Conservation (phyloP, 1,284 basidiomycete species). For the Crepidotus sp. region DNA sequence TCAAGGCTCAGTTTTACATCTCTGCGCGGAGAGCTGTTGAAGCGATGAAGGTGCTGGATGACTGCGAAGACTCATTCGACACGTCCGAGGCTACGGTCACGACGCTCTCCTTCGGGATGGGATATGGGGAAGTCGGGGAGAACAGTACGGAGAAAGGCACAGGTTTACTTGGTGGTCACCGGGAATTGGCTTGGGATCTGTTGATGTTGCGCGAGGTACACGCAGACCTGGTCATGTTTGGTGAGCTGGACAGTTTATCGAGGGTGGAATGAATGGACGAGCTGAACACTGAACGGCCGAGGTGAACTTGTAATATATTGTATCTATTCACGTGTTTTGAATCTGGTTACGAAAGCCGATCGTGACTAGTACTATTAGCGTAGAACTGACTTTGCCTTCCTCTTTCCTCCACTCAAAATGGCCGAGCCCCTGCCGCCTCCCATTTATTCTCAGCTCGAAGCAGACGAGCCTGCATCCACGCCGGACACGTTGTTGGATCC, state of each 20-base stretch:
- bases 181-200: conserved; percentile 60
- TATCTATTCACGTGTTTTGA: conserved; percentile 18
- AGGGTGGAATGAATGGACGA: conserved; percentile 42
- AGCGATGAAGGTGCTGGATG: conserved; percentile 78
- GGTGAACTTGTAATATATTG: conserved; percentile 3
- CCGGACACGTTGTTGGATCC: conserved; percentile 22
- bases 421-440: conserved; percentile 35
- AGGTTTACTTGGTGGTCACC: conserved; percentile 67
- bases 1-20: conserved; percentile 48
- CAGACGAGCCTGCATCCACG: conserved; percentile 11
- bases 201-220: conserved; percentile 54
- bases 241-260: conserved; percentile 67
- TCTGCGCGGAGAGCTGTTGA: conserved; percentile 75
- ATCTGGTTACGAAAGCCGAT: conserved; percentile 1
- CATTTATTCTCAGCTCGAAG: conserved; percentile 34
- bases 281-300: background rate
- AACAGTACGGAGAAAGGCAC: conserved; percentile 55
- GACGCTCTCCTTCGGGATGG: conserved; percentile 65
- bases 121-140: conserved; percentile 66
- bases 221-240: conserved; percentile 56
- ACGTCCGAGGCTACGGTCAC: conserved; percentile 44
- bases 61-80: conserved; percentile 67
- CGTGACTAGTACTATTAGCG: too few relatives aligned
- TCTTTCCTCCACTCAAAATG: conserved; percentile 22
- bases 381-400: conserved; percentile 1